Conservation (phyloP, 441 rosid genomes). For the Cnidoscolus chayamansa region DNA sequence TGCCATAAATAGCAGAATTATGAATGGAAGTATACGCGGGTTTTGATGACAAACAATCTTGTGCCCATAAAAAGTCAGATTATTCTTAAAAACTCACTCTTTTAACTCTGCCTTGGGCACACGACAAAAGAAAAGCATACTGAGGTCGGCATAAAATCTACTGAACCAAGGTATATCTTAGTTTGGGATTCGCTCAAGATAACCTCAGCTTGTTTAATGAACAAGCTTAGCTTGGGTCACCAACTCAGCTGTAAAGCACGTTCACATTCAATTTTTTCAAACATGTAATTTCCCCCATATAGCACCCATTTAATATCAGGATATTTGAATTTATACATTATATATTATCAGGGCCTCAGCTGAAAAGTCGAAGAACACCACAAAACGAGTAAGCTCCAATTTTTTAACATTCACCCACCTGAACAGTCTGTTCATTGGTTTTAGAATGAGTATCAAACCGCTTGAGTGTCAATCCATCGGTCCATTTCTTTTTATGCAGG, state of each 20-base stretch:
- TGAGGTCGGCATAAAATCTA: neutral
- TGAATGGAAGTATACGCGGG: too few relatives aligned
- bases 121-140: neutral
- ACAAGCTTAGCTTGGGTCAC: neutral
- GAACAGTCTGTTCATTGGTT: constrained; percentile 93
- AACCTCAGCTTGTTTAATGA: neutral
- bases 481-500: constrained; percentile 99
- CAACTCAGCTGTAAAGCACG: neutral
- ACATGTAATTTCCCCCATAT: neutral
- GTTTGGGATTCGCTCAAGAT: neutral
- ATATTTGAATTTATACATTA: neutral
- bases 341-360: neutral
- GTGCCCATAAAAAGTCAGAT: neutral
- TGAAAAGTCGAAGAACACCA: neutral
- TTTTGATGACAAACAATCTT: neutral
- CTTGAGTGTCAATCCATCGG: constrained; percentile 85
- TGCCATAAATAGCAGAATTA: neutral
- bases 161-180: neutral
- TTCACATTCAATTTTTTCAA: too few relatives aligned
- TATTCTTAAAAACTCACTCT: neutral
- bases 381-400: neutral
- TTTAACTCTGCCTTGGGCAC: neutral
- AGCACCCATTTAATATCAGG: neutral
- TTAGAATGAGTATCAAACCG: constrained; percentile 86
- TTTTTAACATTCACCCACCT: constrained; percentile 39